These are phyloP conservation scores for Fraxinus angustifolia DNA, from an alignment of 305 asterid species.

Conservation along the genomic window DNA sequence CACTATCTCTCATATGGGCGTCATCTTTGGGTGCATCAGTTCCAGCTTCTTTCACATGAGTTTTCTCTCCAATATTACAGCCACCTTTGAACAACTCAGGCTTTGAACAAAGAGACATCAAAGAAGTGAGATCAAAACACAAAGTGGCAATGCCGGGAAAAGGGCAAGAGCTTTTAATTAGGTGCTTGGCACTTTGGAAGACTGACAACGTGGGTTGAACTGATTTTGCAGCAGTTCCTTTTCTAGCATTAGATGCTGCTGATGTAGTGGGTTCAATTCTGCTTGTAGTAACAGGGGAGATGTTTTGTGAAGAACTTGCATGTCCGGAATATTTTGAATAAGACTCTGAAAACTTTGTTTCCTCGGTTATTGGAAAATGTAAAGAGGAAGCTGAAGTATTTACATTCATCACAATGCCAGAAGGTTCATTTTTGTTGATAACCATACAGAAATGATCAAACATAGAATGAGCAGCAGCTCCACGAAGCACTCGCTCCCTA, in stretches of 20 bases:
- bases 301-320: conserved; percentile 32
- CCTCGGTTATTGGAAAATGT: conserved; percentile 55
- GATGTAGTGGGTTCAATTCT: conserved; percentile 25
- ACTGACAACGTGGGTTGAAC: conserved; percentile 30
- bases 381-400: conserved; percentile 91
- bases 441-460: conserved; percentile 73
- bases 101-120: conserved; percentile 71
- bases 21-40: conserved; percentile 39
- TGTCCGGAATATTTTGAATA: conserved; percentile 37
- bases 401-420: conserved; percentile 41
- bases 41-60: conserved; percentile 36
- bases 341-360: conserved; percentile 41
- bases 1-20: conserved; percentile 31
- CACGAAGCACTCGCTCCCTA: conserved; percentile 91
- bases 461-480: conserved; percentile 94
- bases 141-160: conserved; percentile 81
- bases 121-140: conserved; percentile 72
- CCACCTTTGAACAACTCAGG: conserved; percentile 37
- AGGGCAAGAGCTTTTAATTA: conserved; percentile 79
- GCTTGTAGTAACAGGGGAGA: conserved; percentile 27
- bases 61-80: conserved; percentile 32
- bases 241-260: conserved; percentile 27
- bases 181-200: conserved; percentile 52
- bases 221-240: conserved; percentile 36
- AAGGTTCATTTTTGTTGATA: conserved; percentile 36